These are phyloP conservation scores for Rhodotorula sp. DNA, from an alignment of 1,284 basidiomycete genomes.

Conservation along the genomic window DNA sequence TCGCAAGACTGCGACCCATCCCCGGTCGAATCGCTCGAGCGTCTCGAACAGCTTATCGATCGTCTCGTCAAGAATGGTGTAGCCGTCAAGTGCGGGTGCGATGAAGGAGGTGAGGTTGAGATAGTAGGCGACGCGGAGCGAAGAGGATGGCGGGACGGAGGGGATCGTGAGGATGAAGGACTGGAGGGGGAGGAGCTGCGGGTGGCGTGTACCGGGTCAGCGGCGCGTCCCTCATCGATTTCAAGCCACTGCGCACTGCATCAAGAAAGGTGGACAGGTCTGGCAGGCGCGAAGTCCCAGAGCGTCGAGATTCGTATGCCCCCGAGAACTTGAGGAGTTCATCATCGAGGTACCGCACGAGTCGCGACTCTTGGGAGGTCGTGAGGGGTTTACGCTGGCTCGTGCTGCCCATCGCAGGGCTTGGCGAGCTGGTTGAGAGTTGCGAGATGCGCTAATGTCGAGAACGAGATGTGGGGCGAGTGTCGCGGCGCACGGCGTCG, in stretches of 20 bases:
- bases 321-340: conserved; percentile 17
- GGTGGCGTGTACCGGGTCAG: background rate
- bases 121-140: conserved; percentile 20
- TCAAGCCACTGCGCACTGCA: background rate
- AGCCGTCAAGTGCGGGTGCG: conserved; percentile 22
- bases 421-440: no score
- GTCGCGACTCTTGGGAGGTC: conserved; percentile 15
- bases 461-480: no score
- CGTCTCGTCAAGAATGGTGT: conserved; percentile 7
- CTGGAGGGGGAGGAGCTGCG: conserved; percentile 14
- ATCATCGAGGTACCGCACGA: conserved; percentile 30
- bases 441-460: no score
- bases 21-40: conserved; percentile 22
- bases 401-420: no score
- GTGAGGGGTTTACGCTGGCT: conserved; percentile 7
- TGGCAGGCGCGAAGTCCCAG: conserved; percentile 3
- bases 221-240: no score
- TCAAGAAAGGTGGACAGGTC: conserved; percentile 21
- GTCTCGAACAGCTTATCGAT: conserved; percentile 1
- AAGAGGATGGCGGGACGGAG: conserved; percentile 15
- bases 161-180: conserved; percentile 30
- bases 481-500: no score
- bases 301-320: conserved; percentile 18
- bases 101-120: conserved; percentile 27
- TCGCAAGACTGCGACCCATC: conserved; percentile 17